Evolutionary conservation across 2,329 filamentous ascomycete species (phyloP).

Genomic region (Pseudopyricularia cyperi): DNA sequence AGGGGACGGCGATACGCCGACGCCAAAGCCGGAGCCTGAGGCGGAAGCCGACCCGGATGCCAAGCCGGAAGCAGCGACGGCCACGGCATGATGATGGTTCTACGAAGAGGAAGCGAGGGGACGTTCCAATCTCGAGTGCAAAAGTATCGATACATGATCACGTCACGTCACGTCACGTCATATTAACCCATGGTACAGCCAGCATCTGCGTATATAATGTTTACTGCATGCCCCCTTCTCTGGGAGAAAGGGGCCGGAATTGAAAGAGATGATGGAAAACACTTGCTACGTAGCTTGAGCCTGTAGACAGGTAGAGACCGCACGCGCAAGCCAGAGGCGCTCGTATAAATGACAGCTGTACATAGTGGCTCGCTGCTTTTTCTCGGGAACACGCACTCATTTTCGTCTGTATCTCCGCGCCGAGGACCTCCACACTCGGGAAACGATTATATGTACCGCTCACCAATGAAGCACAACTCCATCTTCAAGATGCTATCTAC

Average conservation of each 20-base stretch:
- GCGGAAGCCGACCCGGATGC: slow-evolving; percentile 5
- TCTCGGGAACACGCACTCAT: background rate
- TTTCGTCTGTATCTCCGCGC: background rate
- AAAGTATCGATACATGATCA: background rate
- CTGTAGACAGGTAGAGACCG: background rate
- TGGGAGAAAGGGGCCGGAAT: background rate
- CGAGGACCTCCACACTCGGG: too few species aligned
- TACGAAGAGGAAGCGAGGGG: background rate
- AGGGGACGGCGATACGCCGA: slow-evolving; percentile 8
- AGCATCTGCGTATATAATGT: slow-evolving; percentile 1
- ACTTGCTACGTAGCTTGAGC: background rate
- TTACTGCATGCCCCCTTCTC: background rate
- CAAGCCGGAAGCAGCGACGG: slow-evolving; percentile 7
- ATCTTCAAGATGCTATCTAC: too few species aligned
- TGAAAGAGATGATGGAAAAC: background rate
- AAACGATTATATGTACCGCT: too few species aligned
- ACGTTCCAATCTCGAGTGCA: background rate
- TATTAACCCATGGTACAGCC: background rate
- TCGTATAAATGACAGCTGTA: background rate
- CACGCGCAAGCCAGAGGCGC: background rate
- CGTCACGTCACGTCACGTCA: background rate
- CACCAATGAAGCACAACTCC: too few species aligned
- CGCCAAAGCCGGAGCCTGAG: slow-evolving; percentile 6
- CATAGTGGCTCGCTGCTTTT: background rate
- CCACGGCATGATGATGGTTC: background rate